Base-by-base conservation (phyloP, 2,329 filamentous ascomycete genomes). In the Neopestalotiopsis rosae region DNA sequence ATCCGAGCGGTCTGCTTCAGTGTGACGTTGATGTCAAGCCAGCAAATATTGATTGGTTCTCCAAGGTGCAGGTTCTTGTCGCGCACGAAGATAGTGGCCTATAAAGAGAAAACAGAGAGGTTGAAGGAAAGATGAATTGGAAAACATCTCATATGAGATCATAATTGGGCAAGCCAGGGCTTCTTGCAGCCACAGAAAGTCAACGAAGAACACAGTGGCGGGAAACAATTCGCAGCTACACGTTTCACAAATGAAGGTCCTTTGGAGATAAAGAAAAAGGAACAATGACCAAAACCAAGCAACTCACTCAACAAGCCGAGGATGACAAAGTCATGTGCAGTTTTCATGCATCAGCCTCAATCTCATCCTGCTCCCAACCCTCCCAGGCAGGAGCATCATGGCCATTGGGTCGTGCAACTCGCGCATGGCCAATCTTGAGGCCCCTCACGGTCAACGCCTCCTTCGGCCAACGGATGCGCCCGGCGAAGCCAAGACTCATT, bases 311-410 rank as follows among this genome's bases (percentile, higher is more conserved):
- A 7, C 1, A n/a, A 17, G 20, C 45, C 5, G 17, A 52, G 45
- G 17, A 20, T 52, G 4, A 52, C 7, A 7, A 17, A 52, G 45
- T 20, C 45, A 52, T n/a, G n/a, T 52, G 45, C 59, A 62, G 17
- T 62, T 38, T 30, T 62, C 34, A 62, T 34, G 32, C 84, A 85
- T 67, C 83, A 17, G 28, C 13, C 30, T 30, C 20, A n/a, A 68
- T 72, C 66, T 83, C 80, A 67, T 79, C 76, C 62, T 81, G 79
- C 17, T 85, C 85, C 71, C 84, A 85, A 32, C 85, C 84, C 67
- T 89, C 84, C 78, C 89, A 91, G 52, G 82, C 83, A 17, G 88
- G 86, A 72, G 83, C 82, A 32, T 91, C 90, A 67, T 86, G 85
- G 12, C 88, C 89, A 66, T 88, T 88, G 24, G 82, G 83, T 61